These are phyloP conservation scores for Rhodocollybia butyracea DNA, from an alignment of 768 basidiomycete species.

Conservation along the genomic window DNA sequence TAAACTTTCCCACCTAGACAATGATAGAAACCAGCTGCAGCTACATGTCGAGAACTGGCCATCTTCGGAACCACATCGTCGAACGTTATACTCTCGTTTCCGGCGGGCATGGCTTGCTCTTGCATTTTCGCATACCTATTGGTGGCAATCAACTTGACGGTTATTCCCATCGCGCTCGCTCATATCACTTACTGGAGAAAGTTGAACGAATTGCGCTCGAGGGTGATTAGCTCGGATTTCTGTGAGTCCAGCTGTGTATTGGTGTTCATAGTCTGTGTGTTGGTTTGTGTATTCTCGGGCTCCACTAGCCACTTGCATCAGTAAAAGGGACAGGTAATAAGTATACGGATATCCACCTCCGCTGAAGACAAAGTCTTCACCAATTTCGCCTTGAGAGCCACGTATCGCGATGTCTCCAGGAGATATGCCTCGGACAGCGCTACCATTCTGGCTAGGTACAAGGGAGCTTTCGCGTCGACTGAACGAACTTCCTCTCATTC, in stretches of 20 bases:
- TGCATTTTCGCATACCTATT: slow-evolving; percentile 84
- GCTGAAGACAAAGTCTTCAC: slow-evolving; percentile 67
- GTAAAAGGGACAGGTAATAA: not conserved
- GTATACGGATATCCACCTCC: slow-evolving; percentile 30
- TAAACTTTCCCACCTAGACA: slow-evolving; percentile 59
- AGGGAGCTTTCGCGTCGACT: slow-evolving; percentile 60
- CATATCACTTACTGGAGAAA: slow-evolving; percentile 82
- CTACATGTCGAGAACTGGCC: slow-evolving; percentile 73
- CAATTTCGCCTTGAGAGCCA: slow-evolving; percentile 41
- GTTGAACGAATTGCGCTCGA: slow-evolving; percentile 77
- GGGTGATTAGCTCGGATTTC: slow-evolving; percentile 50
- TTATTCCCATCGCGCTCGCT: no score
- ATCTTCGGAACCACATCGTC: slow-evolving; percentile 61
- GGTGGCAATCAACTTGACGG: no score
- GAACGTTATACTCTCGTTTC: slow-evolving; percentile 49
- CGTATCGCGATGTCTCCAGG: slow-evolving; percentile 41
- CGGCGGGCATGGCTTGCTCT: slow-evolving; percentile 50
- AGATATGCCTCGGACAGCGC: slow-evolving; percentile 44
- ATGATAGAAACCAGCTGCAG: slow-evolving; percentile 81
- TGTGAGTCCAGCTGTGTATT: slow-evolving; percentile 39
- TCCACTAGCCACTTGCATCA: not conserved
- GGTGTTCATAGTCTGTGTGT: slow-evolving; percentile 2
- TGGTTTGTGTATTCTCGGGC: slow-evolving; percentile 14
- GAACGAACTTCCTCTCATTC: slow-evolving; percentile 48
- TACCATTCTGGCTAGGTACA: slow-evolving; percentile 44